A percentile compares a stretch with the other conserved stretches of the same genome.
These are phyloP conservation scores for Entomortierella lignicola DNA, from an alignment of 192 early-diverging fungal species.

Conservation along the genomic window DNA sequence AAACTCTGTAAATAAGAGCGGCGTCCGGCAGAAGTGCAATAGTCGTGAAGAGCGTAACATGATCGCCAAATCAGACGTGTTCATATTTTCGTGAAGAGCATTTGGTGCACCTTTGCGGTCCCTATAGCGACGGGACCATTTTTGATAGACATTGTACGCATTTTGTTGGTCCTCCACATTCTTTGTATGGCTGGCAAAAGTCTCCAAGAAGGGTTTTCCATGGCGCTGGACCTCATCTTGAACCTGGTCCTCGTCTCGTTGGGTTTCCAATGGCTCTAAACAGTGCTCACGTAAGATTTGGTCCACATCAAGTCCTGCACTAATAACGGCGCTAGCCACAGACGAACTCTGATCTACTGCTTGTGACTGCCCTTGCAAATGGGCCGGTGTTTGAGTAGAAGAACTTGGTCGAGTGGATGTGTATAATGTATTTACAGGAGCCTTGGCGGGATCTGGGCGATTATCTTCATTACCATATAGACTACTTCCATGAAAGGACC, in stretches of 20 bases:
- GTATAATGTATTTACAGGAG: constrained; percentile 10
- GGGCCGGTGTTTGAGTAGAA: constrained; percentile 1
- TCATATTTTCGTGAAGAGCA: constrained; percentile 59
- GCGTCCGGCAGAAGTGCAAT: constrained; percentile 71
- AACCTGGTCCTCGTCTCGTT: constrained; percentile 30
- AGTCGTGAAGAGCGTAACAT: constrained; percentile 66
- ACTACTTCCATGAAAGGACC: constrained; percentile 18
- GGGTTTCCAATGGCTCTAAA: constrained; percentile 33
- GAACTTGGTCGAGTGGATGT: constrained; percentile 21
- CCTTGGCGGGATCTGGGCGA: constrained; percentile 24
- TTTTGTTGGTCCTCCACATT: constrained; percentile 65
- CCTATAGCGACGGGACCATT: constrained; percentile 64
- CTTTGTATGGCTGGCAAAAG: constrained; percentile 59
- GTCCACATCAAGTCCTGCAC: constrained; percentile 39
- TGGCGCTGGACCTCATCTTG: constrained; percentile 63
- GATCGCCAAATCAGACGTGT: constrained; percentile 58
- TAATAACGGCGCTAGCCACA: not conserved
- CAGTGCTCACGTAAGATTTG: constrained; percentile 49
- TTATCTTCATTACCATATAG: constrained; percentile 31
- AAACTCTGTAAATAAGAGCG: constrained; percentile 60
- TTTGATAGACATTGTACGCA: constrained; percentile 64
- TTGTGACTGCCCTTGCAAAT: constrained; percentile 12
- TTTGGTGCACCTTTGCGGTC: constrained; percentile 44
- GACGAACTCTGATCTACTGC: constrained; percentile 18
- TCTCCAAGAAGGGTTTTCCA: constrained; percentile 64